Percentiles rank a stretch among this genome's conserved stretches.
phyloP scores from a whole-genome alignment of 768 basidiomycete genomes.

The Pulveroboletus sp. region DNA sequence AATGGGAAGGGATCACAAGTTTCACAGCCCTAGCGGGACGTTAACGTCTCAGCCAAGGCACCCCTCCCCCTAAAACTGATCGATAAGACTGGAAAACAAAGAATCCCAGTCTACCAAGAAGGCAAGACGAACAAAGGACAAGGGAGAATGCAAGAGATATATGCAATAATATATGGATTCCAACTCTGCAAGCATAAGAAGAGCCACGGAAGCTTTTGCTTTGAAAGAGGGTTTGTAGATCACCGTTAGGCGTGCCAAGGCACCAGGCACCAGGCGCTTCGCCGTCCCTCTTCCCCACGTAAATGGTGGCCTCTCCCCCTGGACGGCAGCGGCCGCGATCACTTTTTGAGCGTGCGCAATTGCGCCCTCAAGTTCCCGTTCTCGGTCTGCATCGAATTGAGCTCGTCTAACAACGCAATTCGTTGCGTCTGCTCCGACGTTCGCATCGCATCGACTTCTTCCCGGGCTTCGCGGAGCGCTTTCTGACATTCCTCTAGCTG shows the following conservation, averaged over 20 bases:
- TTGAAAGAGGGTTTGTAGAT: background rate
- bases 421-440: constrained; percentile 76
- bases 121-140: background rate
- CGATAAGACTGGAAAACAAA: background rate
- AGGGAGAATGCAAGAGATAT: background rate
- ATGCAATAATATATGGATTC: background rate
- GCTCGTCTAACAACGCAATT: constrained; percentile 82
- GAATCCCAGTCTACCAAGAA: no score
- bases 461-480: constrained; percentile 59
- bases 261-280: background rate
- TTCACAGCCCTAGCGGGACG: constrained; percentile 1
- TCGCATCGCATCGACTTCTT: constrained; percentile 65
- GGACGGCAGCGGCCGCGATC: background rate
- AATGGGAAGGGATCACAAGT: background rate
- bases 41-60: constrained; percentile 2
- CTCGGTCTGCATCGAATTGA: constrained; percentile 79
- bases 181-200: background rate
- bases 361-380: constrained; percentile 69
- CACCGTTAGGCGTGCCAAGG: constrained; percentile 1
- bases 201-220: no score
- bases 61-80: background rate
- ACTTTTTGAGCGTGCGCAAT: constrained; percentile 52
- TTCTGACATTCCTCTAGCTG: constrained; percentile 60
- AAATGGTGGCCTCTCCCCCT: background rate
- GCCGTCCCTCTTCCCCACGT: background rate